These are phyloP conservation scores for Penicillium diatomitis DNA, from an alignment of 495 filamentous ascomycete genomes.

Conservation along the genomic window DNA sequence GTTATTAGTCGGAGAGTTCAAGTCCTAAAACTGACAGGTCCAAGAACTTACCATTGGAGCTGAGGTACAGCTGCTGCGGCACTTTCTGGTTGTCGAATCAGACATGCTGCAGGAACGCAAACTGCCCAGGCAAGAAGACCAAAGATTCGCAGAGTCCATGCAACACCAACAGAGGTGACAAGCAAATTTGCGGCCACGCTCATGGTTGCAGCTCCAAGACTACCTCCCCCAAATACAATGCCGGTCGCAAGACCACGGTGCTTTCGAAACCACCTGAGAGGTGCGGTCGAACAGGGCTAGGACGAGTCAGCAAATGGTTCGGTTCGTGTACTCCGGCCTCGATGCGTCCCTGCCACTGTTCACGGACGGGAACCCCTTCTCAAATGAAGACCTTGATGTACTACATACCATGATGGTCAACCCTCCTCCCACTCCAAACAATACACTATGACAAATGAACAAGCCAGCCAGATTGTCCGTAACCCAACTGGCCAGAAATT, in stretches of 20 bases:
- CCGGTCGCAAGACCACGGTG: constrained; percentile 5
- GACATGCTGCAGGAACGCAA: constrained; percentile 2
- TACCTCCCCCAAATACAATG: constrained; percentile 6
- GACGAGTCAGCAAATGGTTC: neutral
- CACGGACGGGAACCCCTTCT: no score
- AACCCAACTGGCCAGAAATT: constrained; percentile 6
- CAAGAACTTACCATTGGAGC: constrained; percentile 3
- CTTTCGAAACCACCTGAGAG: constrained; percentile 5
- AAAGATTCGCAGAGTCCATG: constrained; percentile 6
- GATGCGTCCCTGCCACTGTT: no score
- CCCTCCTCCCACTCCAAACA: constrained; percentile 7
- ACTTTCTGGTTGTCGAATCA: constrained; percentile 2
- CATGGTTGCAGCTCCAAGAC: constrained; percentile 5
- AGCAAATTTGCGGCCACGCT: constrained; percentile 6
- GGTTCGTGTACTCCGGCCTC: no score
- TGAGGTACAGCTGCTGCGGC: constrained; percentile 1
- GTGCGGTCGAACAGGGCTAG: constrained; percentile 4
- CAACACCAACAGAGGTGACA: neutral
- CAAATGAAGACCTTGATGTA: no score
- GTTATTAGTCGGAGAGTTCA: no score
- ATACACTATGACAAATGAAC: constrained; percentile 6
- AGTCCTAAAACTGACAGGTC: neutral
- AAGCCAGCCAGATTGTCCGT: constrained; percentile 1
- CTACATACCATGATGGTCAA: constrained; percentile 7
- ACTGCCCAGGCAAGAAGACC: constrained; percentile 3